Base-by-base conservation (phyloP, 2,329 filamentous ascomycete genomes). In the Plenodomus lindquistii region DNA sequence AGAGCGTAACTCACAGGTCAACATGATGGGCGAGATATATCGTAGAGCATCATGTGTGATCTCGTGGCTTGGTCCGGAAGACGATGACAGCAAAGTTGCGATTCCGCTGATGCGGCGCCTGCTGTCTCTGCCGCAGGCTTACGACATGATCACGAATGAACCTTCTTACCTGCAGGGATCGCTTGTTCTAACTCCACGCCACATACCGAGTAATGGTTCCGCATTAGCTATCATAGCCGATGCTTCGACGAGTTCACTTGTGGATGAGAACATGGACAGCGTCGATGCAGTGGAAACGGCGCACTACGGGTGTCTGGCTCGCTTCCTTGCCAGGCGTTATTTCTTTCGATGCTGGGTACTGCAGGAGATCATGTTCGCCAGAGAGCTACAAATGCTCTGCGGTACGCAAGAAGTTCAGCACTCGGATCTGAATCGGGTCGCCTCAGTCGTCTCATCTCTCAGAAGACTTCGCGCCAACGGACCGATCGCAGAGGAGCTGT, bases 61-160 rank as follows among this genome's bases (percentile, higher is more conserved):
- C 5, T 42, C 48, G 24, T 52, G 50, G 46, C 29, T 52, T 17
- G 73, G 51, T 16, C 40, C 46, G 3, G 29, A 37, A 6, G 44
- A 46, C 38, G 37, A 42, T 20, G 38, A 41, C 8, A 46, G 44
- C 19, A 17, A 29, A 10, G 18, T 27, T 17, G 37, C 44, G 16
- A 27, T 46, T 19, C 44, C 44, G 16, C 17, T 46, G 6, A 46
- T 46, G 16, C 29, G 16, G 5, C 20, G 29, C n/a, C 31, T 46
- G 10, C 34, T 35, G 13, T 36, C 22, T 13, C 5, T 43, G 20
- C 8, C 2, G 20, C 35, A 29, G 7, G 34, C 35, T 8, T 16
- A 43, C 18, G 20, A 16, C 11, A 43, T 43, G 29, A 16, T 18
- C 10, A 24, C 5, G 6, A 10, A 24, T 24, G 5, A 24, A 5